These are phyloP conservation scores for Lichtheimia hyalospora DNA, from an alignment of 371 early-diverging fungal genomes.

Conservation along the genomic window DNA sequence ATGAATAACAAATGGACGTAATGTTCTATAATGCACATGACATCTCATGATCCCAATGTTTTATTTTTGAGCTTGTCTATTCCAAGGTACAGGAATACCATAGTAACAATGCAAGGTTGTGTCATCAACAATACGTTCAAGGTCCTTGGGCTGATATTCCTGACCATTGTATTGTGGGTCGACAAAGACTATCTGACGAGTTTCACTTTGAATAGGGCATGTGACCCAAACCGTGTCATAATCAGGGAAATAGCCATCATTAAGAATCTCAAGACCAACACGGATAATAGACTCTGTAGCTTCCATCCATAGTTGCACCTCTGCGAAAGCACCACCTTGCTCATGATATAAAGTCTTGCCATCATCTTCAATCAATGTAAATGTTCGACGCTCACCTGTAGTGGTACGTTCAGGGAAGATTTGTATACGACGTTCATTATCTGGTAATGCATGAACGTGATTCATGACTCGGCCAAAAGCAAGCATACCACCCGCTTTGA, in stretches of 20 bases:
- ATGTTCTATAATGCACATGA: too few species aligned
- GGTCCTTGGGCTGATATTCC: too few species aligned
- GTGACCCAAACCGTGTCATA: conserved; percentile 40
- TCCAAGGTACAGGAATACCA: conserved; percentile 11
- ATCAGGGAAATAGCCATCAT: conserved; percentile 39
- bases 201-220: conserved; percentile 45
- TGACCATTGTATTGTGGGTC: conserved; percentile 1
- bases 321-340: conserved; percentile 29
- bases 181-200: conserved; percentile 14
- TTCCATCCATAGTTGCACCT: conserved; percentile 31
- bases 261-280: conserved; percentile 28
- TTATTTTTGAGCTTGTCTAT: neutral
- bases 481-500: conserved; percentile 32
- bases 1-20: too few species aligned
- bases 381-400: conserved; percentile 10
- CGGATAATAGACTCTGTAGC: conserved; percentile 21
- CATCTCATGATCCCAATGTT: too few species aligned
- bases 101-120: conserved; percentile 15
- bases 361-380: conserved; percentile 41
- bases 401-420: conserved; percentile 29
- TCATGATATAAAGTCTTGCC: conserved; percentile 39
- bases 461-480: conserved; percentile 35
- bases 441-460: conserved; percentile 21
- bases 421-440: conserved; percentile 36
- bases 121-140: conserved; percentile 17